Evolutionary conservation across 768 basidiomycete genomes (phyloP).

Genomic region (Royoungia palumana): DNA sequence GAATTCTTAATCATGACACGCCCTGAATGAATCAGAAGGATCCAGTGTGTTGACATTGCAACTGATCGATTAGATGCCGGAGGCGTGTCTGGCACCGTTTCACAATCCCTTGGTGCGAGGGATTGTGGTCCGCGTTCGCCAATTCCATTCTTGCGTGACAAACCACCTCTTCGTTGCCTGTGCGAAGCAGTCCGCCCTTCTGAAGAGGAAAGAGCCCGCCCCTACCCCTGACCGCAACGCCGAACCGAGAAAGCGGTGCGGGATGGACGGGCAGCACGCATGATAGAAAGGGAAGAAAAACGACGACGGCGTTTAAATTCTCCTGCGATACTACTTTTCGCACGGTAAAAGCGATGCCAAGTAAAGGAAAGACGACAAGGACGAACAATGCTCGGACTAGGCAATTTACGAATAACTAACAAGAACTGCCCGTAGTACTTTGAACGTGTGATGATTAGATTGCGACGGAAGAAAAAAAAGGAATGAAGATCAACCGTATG

Average conservation of each 20-base stretch:
- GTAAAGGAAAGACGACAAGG: not conserved
- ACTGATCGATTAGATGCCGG: too few species aligned
- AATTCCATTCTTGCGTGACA: constrained; percentile 22
- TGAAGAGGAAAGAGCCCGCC: constrained; percentile 27
- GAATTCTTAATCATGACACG: too few species aligned
- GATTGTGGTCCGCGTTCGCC: constrained; percentile 4
- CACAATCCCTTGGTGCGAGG: not conserved
- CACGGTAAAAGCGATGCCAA: constrained; percentile 10
- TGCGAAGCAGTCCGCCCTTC: constrained; percentile 15
- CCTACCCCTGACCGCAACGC: constrained; percentile 8
- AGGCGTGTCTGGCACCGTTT: constrained; percentile 20
- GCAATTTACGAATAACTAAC: constrained; percentile 29
- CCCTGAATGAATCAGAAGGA: too few species aligned
- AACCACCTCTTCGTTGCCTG: constrained; percentile 31
- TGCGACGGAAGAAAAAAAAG: not conserved
- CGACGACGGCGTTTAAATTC: not conserved
- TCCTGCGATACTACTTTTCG: constrained; percentile 6
- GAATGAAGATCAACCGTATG: constrained; percentile 3
- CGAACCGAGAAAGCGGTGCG: constrained; percentile 11
- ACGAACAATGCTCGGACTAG: not conserved
- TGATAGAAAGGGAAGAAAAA: not conserved
- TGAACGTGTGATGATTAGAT: not conserved
- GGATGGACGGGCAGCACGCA: constrained; percentile 19
- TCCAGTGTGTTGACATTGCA: too few species aligned
- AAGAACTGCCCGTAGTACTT: not conserved